Base-by-base conservation (phyloP, 495 filamentous ascomycete species). In the Aspergillus taichungensis region DNA sequence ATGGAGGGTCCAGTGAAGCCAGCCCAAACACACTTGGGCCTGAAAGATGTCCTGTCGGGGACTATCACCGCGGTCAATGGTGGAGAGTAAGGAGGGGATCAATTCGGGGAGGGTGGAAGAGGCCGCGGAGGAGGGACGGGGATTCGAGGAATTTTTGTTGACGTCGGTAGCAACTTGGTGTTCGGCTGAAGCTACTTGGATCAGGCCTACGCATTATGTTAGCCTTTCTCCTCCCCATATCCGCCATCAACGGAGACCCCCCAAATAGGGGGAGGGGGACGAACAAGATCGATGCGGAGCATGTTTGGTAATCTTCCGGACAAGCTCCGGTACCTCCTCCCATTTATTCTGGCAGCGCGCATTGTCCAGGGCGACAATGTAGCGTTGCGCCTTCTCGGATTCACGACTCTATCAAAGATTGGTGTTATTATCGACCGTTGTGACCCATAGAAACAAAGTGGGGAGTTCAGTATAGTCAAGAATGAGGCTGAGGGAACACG, bases 301-400 rank as follows among this genome's bases (percentile, higher is more conserved):
- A 76, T 97, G 91, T 57, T 97, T 96, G 54, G 79, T 84, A 48
- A 96, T 77, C 66, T 98, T 97, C 53, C 88, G 78, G 53, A 86
- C 79, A 48, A 95, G 71, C 67, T 96, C 92, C 28, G 84, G 85
- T n/a, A 96, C 76, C 28, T 85, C 85, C 49, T 85, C 76, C 92
- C 92, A 98, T 56, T 77, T 81, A 28, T 87, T 88, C 56, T 90
- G 79, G 59, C 86, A 92, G 46, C 92, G 84, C 51, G 88, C 87
- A 53, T 79, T 76, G 57, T 97, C 87, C 52, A 98, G 78, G 66
- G 78, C 78, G 57, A 75, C 71, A 52, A 91, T 72, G 64, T 95
- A 95, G 55, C 80, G 78, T 48, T 74, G 75, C 39, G 83, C 88
- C 70, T 98, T 98, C 46, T 74, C 74, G 37, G 56, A 55, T 47